phyloP scores from a whole-genome alignment of 805 yeast species.

The Saccharomycopsis sp. region DNA sequence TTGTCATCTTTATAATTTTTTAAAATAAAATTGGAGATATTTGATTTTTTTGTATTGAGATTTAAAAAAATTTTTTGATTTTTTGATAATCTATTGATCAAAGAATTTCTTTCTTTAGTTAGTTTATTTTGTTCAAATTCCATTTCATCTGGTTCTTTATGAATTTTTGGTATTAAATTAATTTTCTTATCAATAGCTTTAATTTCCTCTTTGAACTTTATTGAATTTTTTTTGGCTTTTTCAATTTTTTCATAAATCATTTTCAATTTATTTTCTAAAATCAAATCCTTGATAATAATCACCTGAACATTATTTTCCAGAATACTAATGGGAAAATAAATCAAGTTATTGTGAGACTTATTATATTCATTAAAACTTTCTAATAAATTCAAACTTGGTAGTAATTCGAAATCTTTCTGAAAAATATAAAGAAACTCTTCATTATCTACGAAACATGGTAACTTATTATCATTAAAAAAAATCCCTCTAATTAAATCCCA shows the following conservation, averaged over 20 bases:
- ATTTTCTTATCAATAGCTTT: neutral
- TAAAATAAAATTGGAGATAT: no score
- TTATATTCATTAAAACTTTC: constrained; percentile 14
- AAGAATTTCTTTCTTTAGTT: neutral
- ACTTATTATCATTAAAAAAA: constrained; percentile 9
- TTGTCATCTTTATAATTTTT: neutral
- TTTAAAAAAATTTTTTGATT: constrained; percentile 1
- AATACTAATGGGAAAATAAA: constrained; percentile 12
- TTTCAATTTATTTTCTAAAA: constrained; percentile 7
- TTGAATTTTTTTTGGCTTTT: neutral
- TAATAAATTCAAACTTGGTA: constrained; percentile 8
- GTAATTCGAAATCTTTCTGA: constrained; percentile 4
- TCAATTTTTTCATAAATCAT: neutral
- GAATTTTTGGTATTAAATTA: no score
- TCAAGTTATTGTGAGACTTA: constrained; percentile 9
- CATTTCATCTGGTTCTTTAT: no score
- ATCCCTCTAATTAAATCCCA: constrained; percentile 10
- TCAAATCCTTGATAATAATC: constrained; percentile 9
- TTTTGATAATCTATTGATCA: neutral
- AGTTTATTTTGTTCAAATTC: neutral
- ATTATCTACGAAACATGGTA: constrained; percentile 12
- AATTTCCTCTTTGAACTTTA: neutral
- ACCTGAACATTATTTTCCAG: constrained; percentile 9
- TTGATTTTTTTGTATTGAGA: constrained; percentile 1
- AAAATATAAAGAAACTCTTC: constrained; percentile 9